Evolutionary conservation across 1,139 yeast species (phyloP).

Genomic region (Suhomyces coccinellae): DNA sequence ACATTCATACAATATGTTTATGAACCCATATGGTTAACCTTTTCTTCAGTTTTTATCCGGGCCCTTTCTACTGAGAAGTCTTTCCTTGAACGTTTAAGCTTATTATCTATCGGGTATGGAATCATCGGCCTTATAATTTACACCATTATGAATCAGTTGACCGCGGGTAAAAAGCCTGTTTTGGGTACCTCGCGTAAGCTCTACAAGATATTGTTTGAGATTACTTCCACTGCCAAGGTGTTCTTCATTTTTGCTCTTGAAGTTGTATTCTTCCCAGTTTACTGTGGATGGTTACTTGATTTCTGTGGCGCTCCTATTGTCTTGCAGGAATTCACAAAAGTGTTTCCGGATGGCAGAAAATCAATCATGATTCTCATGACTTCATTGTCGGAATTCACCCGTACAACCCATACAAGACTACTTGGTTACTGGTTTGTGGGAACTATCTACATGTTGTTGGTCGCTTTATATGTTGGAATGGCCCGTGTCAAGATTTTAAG

Average conservation of each 20-base stretch:
- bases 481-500: constrained; percentile 71
- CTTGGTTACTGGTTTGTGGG: constrained; percentile 71
- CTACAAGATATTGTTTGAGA: constrained; percentile 54
- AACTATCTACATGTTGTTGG: constrained; percentile 80
- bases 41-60: constrained; percentile 22
- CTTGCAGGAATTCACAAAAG: constrained; percentile 20
- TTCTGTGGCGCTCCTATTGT: constrained; percentile 63
- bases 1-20: constrained; percentile 9
- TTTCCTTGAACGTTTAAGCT: constrained; percentile 35
- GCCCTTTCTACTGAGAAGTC: constrained; percentile 18
- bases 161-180: constrained; percentile 43
- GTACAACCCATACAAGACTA: constrained; percentile 17
- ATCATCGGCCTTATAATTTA: constrained; percentile 30
- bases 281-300: constrained; percentile 80
- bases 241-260: constrained; percentile 75
- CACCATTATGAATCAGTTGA: constrained; percentile 36
- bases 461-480: constrained; percentile 88
- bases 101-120: constrained; percentile 41
- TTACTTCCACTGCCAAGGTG: constrained; percentile 65
- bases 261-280: constrained; percentile 77
- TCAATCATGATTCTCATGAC: constrained; percentile 27
- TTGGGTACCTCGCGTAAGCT: constrained; percentile 49
- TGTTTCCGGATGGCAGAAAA: constrained; percentile 13
- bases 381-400: constrained; percentile 23
- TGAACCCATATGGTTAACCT: constrained; percentile 9